These are phyloP conservation scores for Hypoxylon crocopeplum DNA, from an alignment of 495 filamentous ascomycete species.

Conservation along the genomic window DNA sequence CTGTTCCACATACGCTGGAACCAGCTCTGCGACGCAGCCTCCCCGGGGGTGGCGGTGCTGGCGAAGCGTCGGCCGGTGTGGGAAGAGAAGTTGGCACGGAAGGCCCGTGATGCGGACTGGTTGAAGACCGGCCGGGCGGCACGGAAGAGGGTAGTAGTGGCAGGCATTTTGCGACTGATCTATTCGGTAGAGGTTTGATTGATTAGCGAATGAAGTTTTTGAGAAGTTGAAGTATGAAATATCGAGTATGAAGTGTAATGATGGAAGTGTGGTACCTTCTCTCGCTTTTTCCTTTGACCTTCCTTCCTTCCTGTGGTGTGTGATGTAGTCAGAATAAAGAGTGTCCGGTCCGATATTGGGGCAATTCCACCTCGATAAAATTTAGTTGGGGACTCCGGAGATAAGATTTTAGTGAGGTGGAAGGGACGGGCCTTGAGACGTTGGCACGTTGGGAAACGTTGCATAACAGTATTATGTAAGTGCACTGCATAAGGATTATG, in stretches of 20 bases:
- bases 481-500: background rate
- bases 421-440: too few species aligned
- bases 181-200: background rate
- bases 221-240: too few species aligned
- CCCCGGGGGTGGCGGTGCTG: constrained; percentile 59
- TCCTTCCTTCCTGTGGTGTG: background rate
- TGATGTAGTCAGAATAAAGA: constrained; percentile 21
- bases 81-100: constrained; percentile 58
- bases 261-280: too few species aligned
- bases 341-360: constrained; percentile 2
- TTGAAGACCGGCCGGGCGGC: constrained; percentile 59
- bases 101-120: constrained; percentile 45
- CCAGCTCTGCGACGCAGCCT: constrained; percentile 58
- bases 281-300: background rate
- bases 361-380: background rate
- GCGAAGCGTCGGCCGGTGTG: constrained; percentile 68
- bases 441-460: constrained; percentile 4
- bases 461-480: background rate
- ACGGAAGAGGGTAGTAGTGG: constrained; percentile 52
- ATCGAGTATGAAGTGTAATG: constrained; percentile 9
- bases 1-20: constrained; percentile 84
- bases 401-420: constrained; percentile 15
- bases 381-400: constrained; percentile 37
- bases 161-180: constrained; percentile 48
- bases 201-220: too few species aligned